Evolutionary conservation across 2,329 filamentous ascomycete genomes (phyloP).

Genomic region (Neonectria ditissima): DNA sequence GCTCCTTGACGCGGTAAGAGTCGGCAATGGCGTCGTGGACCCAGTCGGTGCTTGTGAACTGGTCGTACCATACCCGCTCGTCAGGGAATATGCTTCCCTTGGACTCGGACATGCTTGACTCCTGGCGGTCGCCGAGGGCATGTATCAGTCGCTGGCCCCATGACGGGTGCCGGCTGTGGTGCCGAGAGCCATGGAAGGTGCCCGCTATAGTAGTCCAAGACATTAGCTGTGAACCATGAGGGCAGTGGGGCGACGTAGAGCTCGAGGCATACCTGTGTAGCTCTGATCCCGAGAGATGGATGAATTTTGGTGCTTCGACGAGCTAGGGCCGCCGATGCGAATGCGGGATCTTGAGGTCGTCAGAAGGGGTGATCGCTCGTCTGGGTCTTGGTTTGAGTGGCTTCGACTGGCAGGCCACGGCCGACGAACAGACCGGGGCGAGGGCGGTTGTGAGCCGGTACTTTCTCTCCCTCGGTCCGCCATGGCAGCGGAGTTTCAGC

Average conservation of each 20-base stretch:
- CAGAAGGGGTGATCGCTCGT: conserved; percentile 60
- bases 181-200: conserved; percentile 53
- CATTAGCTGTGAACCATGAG: conserved; percentile 26
- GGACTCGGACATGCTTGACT: conserved; percentile 68
- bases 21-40: conserved; percentile 97
- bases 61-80: conserved; percentile 97
- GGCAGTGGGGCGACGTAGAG: background rate
- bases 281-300: conserved; percentile 57
- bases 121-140: conserved; percentile 69
- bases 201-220: conserved; percentile 43
- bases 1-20: conserved; percentile 85
- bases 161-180: conserved; percentile 70
- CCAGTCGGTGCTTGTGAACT: conserved; percentile 98
- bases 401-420: conserved; percentile 42
- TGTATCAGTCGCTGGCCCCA: conserved; percentile 71
- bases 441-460: conserved; percentile 48
- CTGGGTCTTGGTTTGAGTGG: conserved; percentile 48
- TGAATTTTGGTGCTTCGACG: conserved; percentile 41
- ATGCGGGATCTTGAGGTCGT: conserved; percentile 55
- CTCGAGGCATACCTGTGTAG: conserved; percentile 52
- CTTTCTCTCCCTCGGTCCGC: conserved; percentile 45
- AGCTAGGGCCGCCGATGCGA: conserved; percentile 52
- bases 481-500: conserved; percentile 41
- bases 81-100: conserved; percentile 77
- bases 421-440: conserved; percentile 49